phyloP scores from a whole-genome alignment of 2,329 filamentous ascomycete species.

The Lachnum nothofagi region DNA sequence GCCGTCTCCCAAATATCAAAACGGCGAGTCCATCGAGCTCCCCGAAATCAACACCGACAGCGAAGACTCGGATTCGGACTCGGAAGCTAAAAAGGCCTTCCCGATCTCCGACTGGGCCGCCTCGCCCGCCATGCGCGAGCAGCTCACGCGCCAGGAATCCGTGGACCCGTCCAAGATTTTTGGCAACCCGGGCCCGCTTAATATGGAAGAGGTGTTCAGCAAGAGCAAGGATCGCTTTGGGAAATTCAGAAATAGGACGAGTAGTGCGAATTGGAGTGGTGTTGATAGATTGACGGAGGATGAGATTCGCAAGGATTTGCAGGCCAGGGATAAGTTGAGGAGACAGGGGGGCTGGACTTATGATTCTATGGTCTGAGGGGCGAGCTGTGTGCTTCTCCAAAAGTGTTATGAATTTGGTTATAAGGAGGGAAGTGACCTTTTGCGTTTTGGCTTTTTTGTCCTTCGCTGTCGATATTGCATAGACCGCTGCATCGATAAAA shows the following conservation, averaged over 20 bases:
- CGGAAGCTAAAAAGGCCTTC: constrained; percentile 51
- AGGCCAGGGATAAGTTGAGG: constrained; percentile 72
- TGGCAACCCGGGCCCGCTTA: constrained; percentile 78
- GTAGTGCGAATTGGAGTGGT: constrained; percentile 89
- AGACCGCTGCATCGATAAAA: background rate
- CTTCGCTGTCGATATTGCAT: background rate
- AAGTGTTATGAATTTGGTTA: too few species aligned
- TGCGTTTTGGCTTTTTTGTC: background rate
- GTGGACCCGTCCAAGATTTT: constrained; percentile 83
- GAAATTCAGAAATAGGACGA: constrained; percentile 85
- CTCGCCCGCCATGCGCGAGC: constrained; percentile 71
- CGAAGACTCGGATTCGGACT: constrained; percentile 74
- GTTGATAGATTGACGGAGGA: constrained; percentile 80
- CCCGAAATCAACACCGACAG: constrained; percentile 95
- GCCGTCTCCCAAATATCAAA: constrained; percentile 79
- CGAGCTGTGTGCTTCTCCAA: too few species aligned
- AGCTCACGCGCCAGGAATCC: constrained; percentile 75
- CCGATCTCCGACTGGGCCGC: constrained; percentile 79
- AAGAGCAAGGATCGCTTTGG: constrained; percentile 80
- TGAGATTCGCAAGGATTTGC: constrained; percentile 74
- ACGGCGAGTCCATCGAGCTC: constrained; percentile 83
- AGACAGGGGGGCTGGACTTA: constrained; percentile 84
- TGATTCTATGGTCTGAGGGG: constrained; percentile 31
- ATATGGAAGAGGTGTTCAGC: constrained; percentile 94
- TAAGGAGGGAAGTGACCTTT: too few species aligned